Evolutionary conservation across 2,329 filamentous ascomycete genomes (phyloP).

Genomic region (Trichoderma simmonsii): DNA sequence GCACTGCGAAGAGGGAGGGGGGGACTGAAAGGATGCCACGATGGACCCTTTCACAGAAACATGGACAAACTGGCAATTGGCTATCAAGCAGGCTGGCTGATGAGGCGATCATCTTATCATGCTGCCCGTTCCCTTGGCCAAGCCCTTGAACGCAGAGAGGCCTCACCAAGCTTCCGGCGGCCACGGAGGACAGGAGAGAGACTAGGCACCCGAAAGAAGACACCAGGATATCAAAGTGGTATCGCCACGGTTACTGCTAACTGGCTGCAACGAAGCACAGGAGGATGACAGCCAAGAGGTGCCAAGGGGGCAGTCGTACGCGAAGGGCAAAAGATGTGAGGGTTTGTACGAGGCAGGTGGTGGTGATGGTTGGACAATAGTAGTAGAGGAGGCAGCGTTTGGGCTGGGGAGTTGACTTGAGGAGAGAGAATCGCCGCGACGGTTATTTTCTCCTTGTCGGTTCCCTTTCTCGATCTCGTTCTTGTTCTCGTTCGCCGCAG

Average conservation of each 20-base stretch:
- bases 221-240: slow-evolving; percentile 7
- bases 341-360: slow-evolving; percentile 14
- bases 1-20: background rate
- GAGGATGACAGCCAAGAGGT: slow-evolving; percentile 5
- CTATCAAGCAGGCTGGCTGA: background rate
- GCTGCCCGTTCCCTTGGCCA: background rate
- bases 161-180: slow-evolving; percentile 1
- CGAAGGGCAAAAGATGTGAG: slow-evolving; percentile 3
- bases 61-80: background rate
- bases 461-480: background rate
- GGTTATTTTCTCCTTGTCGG: background rate
- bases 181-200: slow-evolving; percentile 10
- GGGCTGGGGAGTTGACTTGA: background rate
- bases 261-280: slow-evolving; percentile 20
- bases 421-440: background rate
- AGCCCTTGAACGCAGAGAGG: background rate
- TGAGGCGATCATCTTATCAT: slow-evolving; percentile 6
- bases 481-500: background rate
- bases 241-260: slow-evolving; percentile 9
- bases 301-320: slow-evolving; percentile 17
- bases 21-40: background rate
- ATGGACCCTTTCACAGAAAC: background rate
- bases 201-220: slow-evolving; percentile 8
- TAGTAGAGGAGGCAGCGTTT: background rate
- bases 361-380: slow-evolving; percentile 2